phyloP scores from a whole-genome alignment of 176 grass and related monocot species.

The Zea mays region Zm-B73-REFERENCE-NAM-5.0 NC_050105.1:133470001-133470500 shows the following conservation, averaged over 20 bases:
- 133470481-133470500: slow-evolving; percentile 95
- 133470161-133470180: slow-evolving; percentile 99
- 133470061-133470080: slow-evolving; percentile 89
- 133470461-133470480: slow-evolving; percentile 99
- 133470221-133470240: slow-evolving; percentile 15
- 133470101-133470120: slow-evolving; percentile 98
- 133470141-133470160: slow-evolving; percentile 86
- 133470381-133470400: slow-evolving; percentile 26
- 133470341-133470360: slow-evolving; percentile 13
- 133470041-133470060: slow-evolving; percentile 87
- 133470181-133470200: slow-evolving; percentile 45
- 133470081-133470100: slow-evolving; percentile 93
- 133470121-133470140: slow-evolving; percentile 88
- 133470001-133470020: slow-evolving; percentile 27
- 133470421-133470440: slow-evolving; percentile 64
- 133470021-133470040: slow-evolving; percentile 46
- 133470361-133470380: slow-evolving; percentile 29
- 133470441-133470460: slow-evolving; percentile 67
- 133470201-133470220: slow-evolving; percentile 18
- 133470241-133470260: neutral
- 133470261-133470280: neutral
- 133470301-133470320: slow-evolving; percentile 17
- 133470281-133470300: slow-evolving; percentile 11
- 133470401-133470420: neutral
- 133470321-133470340: slow-evolving; percentile 21